Conservation (phyloP, 306 rosid species). For the Lagenaria siceraria region DNA sequence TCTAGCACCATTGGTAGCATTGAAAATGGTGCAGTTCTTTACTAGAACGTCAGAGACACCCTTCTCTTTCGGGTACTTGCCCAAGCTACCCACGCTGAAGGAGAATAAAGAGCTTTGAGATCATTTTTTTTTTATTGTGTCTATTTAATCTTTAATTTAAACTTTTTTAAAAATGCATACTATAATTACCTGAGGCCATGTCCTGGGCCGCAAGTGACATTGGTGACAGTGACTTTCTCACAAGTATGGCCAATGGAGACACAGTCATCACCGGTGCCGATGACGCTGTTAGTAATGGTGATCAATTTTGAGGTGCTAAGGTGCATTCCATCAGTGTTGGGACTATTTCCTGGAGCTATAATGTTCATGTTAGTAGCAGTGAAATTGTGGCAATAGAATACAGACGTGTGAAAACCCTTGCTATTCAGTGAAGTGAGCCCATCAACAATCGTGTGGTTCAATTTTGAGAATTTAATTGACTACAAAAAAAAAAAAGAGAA, state of each 20-base stretch:
- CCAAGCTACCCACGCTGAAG: constrained; percentile 50
- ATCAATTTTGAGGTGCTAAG: constrained; percentile 20
- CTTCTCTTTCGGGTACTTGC: constrained; percentile 34
- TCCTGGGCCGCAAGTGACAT: constrained; percentile 63
- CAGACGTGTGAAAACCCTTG: constrained; percentile 41
- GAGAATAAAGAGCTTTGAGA: background rate
- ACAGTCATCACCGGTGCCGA: constrained; percentile 74
- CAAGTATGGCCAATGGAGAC: constrained; percentile 40
- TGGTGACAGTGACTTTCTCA: constrained; percentile 11
- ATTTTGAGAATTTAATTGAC: constrained; percentile 30
- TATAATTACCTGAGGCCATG: constrained; percentile 37
- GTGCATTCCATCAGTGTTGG: constrained; percentile 77
- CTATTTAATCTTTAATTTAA: background rate
- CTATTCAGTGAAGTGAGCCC: constrained; percentile 40
- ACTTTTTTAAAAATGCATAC: background rate
- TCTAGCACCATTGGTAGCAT: constrained; percentile 63
- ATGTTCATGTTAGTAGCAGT: constrained; percentile 14
- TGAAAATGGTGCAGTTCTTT: constrained; percentile 34
- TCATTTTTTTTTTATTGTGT: background rate
- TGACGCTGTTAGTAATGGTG: constrained; percentile 17
- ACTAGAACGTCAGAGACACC: constrained; percentile 24
- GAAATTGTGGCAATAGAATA: constrained; percentile 17
- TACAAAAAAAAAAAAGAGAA: constrained; percentile 4
- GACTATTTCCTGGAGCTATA: constrained; percentile 45
- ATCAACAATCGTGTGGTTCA: constrained; percentile 23